These are phyloP conservation scores for Trichoderma sp. DNA, from an alignment of 2,329 filamentous ascomycete genomes.

Conservation along the genomic window DNA sequence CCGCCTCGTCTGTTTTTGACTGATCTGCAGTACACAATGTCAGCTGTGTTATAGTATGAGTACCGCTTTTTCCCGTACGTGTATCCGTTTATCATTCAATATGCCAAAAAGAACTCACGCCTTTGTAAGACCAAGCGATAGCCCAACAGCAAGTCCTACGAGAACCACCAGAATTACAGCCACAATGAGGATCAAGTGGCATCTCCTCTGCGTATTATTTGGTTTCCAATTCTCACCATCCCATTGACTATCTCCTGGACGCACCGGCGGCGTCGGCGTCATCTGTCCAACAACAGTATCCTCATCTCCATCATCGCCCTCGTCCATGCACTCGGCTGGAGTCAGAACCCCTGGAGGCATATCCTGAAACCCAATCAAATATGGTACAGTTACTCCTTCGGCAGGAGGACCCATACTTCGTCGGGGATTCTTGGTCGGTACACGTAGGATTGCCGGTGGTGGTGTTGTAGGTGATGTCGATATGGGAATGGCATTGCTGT, in stretches of 20 bases:
- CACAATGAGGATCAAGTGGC: constrained; percentile 32
- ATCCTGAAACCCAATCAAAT: constrained; percentile 15
- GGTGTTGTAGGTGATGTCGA: constrained; percentile 11
- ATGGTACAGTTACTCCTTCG: constrained; percentile 2
- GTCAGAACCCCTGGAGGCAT: background rate
- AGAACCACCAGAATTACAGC: constrained; percentile 34
- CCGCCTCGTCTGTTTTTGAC: background rate
- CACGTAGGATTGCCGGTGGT: constrained; percentile 30
- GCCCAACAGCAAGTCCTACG: constrained; percentile 40
- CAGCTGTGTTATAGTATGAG: background rate
- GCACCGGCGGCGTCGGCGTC: constrained; percentile 14
- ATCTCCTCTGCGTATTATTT: constrained; percentile 31
- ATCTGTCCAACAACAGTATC: constrained; percentile 14
- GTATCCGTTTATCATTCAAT: background rate
- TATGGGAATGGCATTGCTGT: constrained; percentile 24
- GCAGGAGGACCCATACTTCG: constrained; percentile 22
- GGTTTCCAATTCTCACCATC: background rate
- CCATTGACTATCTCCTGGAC: constrained; percentile 21
- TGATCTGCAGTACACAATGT: background rate
- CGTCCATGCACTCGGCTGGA: background rate
- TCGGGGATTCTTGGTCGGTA: constrained; percentile 32
- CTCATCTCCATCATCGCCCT: constrained; percentile 16
- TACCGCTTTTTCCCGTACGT: background rate
- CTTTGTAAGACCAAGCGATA: constrained; percentile 40
- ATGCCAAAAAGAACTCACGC: constrained; percentile 29